Evolutionary conservation across 441 rosid species (phyloP), one percentile per base, ranked within the genome.

Genomic region (Croton laevigatus): DNA sequence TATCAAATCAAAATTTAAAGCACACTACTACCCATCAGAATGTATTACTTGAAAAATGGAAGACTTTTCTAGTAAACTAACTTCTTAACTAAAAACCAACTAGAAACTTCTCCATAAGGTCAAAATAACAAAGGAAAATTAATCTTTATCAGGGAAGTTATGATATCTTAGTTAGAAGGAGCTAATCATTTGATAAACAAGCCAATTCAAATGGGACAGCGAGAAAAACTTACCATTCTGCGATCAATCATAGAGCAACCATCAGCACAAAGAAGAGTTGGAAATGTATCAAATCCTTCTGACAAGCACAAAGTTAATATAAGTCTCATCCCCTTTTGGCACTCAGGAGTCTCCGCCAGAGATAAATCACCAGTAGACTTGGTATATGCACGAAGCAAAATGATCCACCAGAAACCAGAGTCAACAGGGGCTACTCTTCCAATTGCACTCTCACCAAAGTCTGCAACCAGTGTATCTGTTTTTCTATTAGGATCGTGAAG

Each of bases 321-420:
- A 6, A 94, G 89, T 71, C 85, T 85, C 84, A 94, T 94, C 44
- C 97, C 98, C 75, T 87, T 91, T 63, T 94, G 98, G 74, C 97
- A 91, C 74, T 90, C 97, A 0, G 93, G 84, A 61, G 86, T 83
- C 85, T 94, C 98, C 0, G 98, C 89, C 38, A 94, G 80, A 63
- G 95, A 79, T 62, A 85, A 78, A 78, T 94, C 96, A 64, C 98
- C 97, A 0, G 98, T 94, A 48, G 98, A 94, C 79, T 94, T 94
- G 14, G 98, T 91, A 66, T 91, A 94, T 34, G 97, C 98, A 27
- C 98, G 97, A 62, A 94, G 97, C 80, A 94, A 84, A 68, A 94
- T 91, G 64, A 94, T 94, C 98, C 98, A 91, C 98, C 98, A 94
- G 81, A 94, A 94, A 67, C 98, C 98, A 62, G 97, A 94, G 79